Base-by-base conservation (phyloP, 139 green algal species). In the Trebouxia sp. region DNA sequence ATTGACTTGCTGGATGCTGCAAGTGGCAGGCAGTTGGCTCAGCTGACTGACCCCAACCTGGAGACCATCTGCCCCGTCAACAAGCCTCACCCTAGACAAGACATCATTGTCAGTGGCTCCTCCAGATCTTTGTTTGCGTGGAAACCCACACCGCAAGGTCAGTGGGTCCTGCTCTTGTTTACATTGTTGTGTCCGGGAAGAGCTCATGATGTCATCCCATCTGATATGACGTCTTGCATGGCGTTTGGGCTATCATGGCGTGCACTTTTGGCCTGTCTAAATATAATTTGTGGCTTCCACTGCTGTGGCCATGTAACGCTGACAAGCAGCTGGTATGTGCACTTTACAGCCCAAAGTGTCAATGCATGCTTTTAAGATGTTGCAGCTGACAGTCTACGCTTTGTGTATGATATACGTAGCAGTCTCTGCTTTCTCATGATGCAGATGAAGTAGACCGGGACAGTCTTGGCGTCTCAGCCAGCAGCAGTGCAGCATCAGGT, bases 21-120 rank as follows among this genome's bases (percentile, higher is more conserved):
- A 65, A 92, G 87, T 0, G 94, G 94, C 24, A 37, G 38, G 17
- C 75, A 94, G 51, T 80, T 96, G 62, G 74, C 45, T 12, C 75
- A 89, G 67, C 82, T 97, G 32, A 82, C 86, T 0, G 94, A 98
- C 79, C 75, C 84, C 32, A 94, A 97, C 86, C 83, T 98, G 28
- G 87, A 84, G 50, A 96, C 92, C 83, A 98, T 98, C 77, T 89
- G 80, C 22, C 92, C 94, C 26, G 92, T 98, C 30, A 97, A 96
- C 90, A 93, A 93, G 83, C 83, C 85, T 1, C 94, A 98, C 83
- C 94, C 94, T 20, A 74, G 85, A 6, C 84, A 84, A 14, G 90
- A 96, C 66, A 75, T 94, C 22, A 91, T 97, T 5, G 47, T 89
- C 62, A 84, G 65, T 45, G 87, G 87, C 47, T 87, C 82, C 48